Conservation (phyloP, 495 filamentous ascomycete species). For the Aspergillus campestris region DNA sequence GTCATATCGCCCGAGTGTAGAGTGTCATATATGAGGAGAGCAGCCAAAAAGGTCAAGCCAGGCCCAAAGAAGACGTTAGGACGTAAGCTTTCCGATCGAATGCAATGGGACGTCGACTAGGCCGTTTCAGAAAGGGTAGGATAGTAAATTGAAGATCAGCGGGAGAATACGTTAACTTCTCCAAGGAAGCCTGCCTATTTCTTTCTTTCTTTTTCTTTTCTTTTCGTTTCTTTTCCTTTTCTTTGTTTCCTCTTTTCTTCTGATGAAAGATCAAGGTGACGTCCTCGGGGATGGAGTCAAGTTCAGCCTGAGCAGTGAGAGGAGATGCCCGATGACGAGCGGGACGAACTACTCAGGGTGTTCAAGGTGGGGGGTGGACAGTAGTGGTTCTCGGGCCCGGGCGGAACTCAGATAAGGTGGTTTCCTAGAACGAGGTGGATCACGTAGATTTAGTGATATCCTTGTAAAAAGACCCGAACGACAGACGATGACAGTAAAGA, state of each 20-base stretch:
- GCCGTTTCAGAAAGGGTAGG: conserved; percentile 2
- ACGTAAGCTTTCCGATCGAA: conserved; percentile 7
- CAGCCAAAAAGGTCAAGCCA: conserved; percentile 10
- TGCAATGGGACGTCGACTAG: conserved; percentile 8
- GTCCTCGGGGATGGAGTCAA: background rate
- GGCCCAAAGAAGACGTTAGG: conserved; percentile 11
- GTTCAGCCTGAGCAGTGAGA: background rate
- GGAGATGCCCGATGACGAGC: conserved; percentile 18
- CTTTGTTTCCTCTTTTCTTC: background rate
- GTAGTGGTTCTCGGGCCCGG: conserved; percentile 7
- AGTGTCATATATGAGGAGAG: conserved; percentile 11
- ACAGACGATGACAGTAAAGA: no score
- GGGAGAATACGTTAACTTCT: conserved; percentile 11
- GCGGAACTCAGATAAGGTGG: conserved; percentile 13
- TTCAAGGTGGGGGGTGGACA: conserved; percentile 4
- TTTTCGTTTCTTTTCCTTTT: background rate
- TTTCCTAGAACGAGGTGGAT: background rate
- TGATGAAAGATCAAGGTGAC: background rate
- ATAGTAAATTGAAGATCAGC: conserved; percentile 5
- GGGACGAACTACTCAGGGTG: background rate
- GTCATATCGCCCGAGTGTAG: conserved; percentile 25
- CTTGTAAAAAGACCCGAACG: background rate
- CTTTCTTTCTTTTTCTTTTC: background rate
- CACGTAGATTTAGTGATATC: no score
- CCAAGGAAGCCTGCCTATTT: background rate